Base-by-base conservation (phyloP, 805 yeast species). In the Metschnikowia gruessii region DNA sequence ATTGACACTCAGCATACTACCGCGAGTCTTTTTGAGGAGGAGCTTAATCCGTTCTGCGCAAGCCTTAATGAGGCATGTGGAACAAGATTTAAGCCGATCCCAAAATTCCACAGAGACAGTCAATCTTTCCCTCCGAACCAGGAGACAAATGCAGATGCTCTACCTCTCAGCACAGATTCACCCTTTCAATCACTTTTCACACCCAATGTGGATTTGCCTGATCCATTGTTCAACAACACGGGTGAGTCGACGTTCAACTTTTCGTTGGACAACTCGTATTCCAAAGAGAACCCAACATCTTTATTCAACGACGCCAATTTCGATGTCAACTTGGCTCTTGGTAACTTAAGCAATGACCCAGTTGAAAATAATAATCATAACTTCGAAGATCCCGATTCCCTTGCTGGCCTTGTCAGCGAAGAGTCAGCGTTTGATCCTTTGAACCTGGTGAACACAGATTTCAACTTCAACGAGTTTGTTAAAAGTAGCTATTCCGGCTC, bases 41-140 rank as follows among this genome's bases (percentile, higher is more conserved):
- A 83, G 54, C 82, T 83, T 45, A 77, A 79, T 49, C 80, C 79
- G 24, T 92, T 92, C 62, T 92, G 98, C 61, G 77, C 78, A 21
- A 80, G 82, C 56, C 74, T 92, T 60, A 78, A 80, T 51, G 76
- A 81, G 62, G 97, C 90, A 1, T 91, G 97, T 66, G 97, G 97
- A 15, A 82, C 83, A 6, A 82, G 74, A 56, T 75, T 75, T 13
- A 67, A 78, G 52, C 96, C 94, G 3, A 62, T 83, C 3, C 95
- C 96, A 2, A 68, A 69, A 49, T 64, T 50, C 45, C 58, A 61
- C 42, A 53, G 64, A 16, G 46, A 41, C 39, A 34, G 51, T 22
- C 43, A 36, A 16, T 30, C 46, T 5, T 44, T 35, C 19, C 52
- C 55, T 29, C 46, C 42, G 11, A 24, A 31, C 12, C 39, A 40